Evolutionary conservation across 2,329 filamentous ascomycete species (phyloP).

Genomic region (Pseudopyricularia javanii): DNA sequence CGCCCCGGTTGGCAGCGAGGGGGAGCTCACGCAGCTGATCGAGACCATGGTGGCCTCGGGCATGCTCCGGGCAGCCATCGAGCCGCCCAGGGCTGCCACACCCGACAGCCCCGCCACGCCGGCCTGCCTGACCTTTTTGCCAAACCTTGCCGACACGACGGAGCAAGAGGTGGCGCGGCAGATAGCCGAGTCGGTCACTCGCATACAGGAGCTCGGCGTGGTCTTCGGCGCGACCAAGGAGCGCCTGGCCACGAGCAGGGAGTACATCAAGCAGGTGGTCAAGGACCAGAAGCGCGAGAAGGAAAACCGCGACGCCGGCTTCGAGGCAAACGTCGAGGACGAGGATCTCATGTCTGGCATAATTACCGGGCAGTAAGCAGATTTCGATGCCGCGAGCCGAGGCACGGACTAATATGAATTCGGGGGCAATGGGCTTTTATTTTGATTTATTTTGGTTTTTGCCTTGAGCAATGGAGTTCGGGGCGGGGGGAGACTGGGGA

Average conservation of each 20-base stretch:
- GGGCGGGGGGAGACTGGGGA: background rate
- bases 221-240: constrained; percentile 40
- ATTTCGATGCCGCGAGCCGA: background rate
- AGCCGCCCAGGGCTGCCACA: constrained; percentile 20
- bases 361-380: constrained; percentile 2
- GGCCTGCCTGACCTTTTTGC: constrained; percentile 38
- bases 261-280: constrained; percentile 37
- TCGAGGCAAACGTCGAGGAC: constrained; percentile 36
- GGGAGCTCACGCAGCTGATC: constrained; percentile 32
- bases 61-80: constrained; percentile 40
- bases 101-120: constrained; percentile 11
- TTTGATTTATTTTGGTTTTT: background rate
- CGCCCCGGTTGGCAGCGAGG: constrained; percentile 23
- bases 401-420: background rate
- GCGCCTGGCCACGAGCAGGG: constrained; percentile 40
- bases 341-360: constrained; percentile 47
- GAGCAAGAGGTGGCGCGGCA: constrained; percentile 38
- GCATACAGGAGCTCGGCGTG: constrained; percentile 30
- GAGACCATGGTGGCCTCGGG: constrained; percentile 41
- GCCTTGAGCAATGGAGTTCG: background rate
- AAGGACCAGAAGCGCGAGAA: constrained; percentile 37
- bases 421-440: background rate
- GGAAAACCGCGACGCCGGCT: constrained; percentile 19
- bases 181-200: constrained; percentile 25
- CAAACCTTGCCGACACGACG: constrained; percentile 26